A percentile compares a stretch with the other conserved stretches of the same genome.
These are phyloP conservation scores for Globisporangium echinulatum DNA, from an alignment of 352 stramenopile species.

Conservation along the genomic window DNA sequence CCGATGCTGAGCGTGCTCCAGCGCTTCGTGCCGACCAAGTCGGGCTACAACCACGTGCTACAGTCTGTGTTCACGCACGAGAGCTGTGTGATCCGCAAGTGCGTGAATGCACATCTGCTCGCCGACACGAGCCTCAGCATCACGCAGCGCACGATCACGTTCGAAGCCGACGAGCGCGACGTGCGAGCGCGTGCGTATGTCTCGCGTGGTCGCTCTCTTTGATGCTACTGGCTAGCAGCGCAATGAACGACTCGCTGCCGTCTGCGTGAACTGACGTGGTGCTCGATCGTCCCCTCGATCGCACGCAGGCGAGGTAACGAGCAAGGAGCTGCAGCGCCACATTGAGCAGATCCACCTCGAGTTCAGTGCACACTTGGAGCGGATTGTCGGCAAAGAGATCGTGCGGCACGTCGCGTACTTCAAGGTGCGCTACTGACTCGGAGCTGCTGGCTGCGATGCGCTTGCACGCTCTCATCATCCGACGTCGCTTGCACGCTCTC, in stretches of 20 bases:
- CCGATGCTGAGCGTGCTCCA: conserved; percentile 54
- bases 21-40: conserved; percentile 57
- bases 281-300: background rate
- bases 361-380: conserved; percentile 45
- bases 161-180: conserved; percentile 40
- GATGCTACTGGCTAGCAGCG: too few species aligned
- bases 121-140: conserved; percentile 29
- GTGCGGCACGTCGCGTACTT: conserved; percentile 55
- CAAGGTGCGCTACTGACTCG: conserved; percentile 31
- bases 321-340: conserved; percentile 29
- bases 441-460: background rate
- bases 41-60: conserved; percentile 64
- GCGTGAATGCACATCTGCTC: conserved; percentile 48
- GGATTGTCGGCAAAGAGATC: conserved; percentile 60
- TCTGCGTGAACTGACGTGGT: background rate
- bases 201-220: background rate
- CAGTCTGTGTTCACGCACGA: conserved; percentile 64
- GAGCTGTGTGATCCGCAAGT: conserved; percentile 47
- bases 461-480: background rate
- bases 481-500: background rate
- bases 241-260: too few species aligned
- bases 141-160: conserved; percentile 47
- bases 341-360: conserved; percentile 58
- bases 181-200: conserved; percentile 33
- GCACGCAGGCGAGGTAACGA: conserved; percentile 39